Evolutionary conservation across 1,284 basidiomycete species (phyloP).

Genomic region (Naganishia sp.): DNA sequence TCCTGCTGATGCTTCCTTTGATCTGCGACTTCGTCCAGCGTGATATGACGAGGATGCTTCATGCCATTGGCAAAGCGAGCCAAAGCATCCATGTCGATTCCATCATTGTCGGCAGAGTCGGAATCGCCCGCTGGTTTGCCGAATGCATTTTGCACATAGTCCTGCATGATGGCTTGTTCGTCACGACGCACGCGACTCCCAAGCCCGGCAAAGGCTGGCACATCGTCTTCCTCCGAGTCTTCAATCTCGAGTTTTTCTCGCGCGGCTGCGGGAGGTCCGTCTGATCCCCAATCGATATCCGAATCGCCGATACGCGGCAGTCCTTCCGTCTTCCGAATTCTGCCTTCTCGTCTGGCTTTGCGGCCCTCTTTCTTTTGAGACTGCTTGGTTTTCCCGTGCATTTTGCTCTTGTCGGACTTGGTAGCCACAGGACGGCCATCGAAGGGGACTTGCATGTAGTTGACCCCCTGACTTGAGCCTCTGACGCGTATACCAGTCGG

Average conservation of each 20-base stretch:
- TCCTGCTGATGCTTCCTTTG: slow-evolving; percentile 26
- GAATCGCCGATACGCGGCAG: slow-evolving; percentile 45
- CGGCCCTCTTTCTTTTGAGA: slow-evolving; percentile 27
- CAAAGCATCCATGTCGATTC: slow-evolving; percentile 40
- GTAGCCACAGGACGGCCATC: slow-evolving; percentile 16
- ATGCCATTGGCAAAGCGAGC: slow-evolving; percentile 39
- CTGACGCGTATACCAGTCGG: not conserved
- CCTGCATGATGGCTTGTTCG: slow-evolving; percentile 28
- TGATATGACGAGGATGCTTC: slow-evolving; percentile 29
- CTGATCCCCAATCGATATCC: slow-evolving; percentile 54
- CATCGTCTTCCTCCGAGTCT: slow-evolving; percentile 39
- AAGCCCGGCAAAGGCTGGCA: slow-evolving; percentile 28
- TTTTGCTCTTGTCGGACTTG: slow-evolving; percentile 21
- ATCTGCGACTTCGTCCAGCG: slow-evolving; percentile 33
- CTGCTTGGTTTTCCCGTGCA: slow-evolving; percentile 31
- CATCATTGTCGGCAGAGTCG: slow-evolving; percentile 37
- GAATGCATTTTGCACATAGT: slow-evolving; percentile 31
- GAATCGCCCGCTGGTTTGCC: slow-evolving; percentile 8
- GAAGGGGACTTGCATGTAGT: slow-evolving; percentile 8
- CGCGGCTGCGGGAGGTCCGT: slow-evolving; percentile 42
- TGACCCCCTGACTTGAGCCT: too few species aligned
- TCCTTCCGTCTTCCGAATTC: slow-evolving; percentile 30
- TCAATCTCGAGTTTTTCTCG: slow-evolving; percentile 26
- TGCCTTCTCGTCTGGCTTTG: slow-evolving; percentile 21
- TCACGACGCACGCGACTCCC: slow-evolving; percentile 14